Evolutionary conservation across 371 early-diverging fungal species (phyloP).

Genomic region (Actinomortierella ambigua): DNA sequence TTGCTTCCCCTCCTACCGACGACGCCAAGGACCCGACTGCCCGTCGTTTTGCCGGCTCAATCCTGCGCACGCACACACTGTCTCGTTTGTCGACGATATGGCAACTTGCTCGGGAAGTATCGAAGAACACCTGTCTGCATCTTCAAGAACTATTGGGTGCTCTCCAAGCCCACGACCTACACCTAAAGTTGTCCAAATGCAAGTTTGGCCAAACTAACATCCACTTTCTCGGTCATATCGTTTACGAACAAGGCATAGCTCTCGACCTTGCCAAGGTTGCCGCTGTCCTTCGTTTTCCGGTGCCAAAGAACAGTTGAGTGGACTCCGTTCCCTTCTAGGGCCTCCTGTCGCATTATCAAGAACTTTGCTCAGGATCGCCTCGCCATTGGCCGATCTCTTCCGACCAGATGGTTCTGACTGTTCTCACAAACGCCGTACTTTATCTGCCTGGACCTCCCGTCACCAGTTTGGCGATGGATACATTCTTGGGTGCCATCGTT

Average conservation of each 20-base stretch:
- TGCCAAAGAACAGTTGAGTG: constrained; percentile 38
- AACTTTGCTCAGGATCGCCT: constrained; percentile 44
- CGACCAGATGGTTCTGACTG: constrained; percentile 19
- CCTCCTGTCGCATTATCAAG: constrained; percentile 44
- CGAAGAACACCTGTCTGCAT: constrained; percentile 51
- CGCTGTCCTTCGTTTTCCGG: constrained; percentile 9
- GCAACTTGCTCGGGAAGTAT: constrained; percentile 51
- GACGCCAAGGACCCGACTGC: too few relatives aligned
- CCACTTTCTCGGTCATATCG: constrained; percentile 19
- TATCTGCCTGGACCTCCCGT: constrained; percentile 20
- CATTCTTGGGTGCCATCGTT: constrained; percentile 9
- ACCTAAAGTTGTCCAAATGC: constrained; percentile 23
- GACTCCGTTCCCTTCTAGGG: constrained; percentile 48
- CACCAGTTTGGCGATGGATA: constrained; percentile 37
- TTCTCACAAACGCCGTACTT: too few relatives aligned
- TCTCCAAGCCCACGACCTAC: neutral
- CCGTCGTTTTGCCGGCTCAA: too few relatives aligned
- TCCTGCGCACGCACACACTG: too few relatives aligned
- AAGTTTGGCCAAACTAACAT: constrained; percentile 10
- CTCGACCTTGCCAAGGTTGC: constrained; percentile 29
- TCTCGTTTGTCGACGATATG: constrained; percentile 59
- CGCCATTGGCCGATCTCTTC: constrained; percentile 50
- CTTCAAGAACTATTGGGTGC: constrained; percentile 46
- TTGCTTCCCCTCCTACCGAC: too few relatives aligned
- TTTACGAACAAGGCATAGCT: constrained; percentile 7